Conservation (phyloP, 2,329 filamentous ascomycete genomes). For the Aspergillus hortae region DNA sequence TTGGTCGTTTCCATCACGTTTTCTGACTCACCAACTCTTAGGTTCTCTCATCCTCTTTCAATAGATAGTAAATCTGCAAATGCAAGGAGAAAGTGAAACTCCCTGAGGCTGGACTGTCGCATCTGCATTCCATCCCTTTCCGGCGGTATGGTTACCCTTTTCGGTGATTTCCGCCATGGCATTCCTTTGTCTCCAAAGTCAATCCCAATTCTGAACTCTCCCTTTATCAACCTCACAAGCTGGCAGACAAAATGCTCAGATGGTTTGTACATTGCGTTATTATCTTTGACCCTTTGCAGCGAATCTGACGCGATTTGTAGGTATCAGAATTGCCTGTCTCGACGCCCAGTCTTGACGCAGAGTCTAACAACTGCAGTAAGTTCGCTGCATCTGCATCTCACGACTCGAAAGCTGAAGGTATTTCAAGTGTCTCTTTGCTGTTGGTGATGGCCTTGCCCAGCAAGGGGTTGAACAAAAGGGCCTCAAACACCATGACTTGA, state of each 20-base stretch:
- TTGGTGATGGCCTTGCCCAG: constrained; percentile 15
- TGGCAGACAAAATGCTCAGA: not conserved
- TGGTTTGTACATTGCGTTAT: not conserved
- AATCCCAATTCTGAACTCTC: no score
- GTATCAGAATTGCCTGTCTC: constrained; percentile 13
- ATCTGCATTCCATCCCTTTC: not conserved
- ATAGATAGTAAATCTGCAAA: no score
- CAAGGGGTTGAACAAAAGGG: constrained; percentile 13
- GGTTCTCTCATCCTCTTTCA: no score
- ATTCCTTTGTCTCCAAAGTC: not conserved
- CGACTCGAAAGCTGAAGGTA: not conserved
- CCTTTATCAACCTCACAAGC: no score
- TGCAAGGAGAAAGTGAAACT: no score
- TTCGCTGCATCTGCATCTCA: not conserved
- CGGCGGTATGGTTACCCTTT: not conserved
- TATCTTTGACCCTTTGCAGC: no score
- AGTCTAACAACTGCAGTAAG: constrained; percentile 14
- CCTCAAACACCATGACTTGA: constrained; percentile 10
- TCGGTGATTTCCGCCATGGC: not conserved
- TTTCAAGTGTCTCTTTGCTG: constrained; percentile 10
- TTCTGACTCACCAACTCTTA: no score
- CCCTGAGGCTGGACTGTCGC: not conserved
- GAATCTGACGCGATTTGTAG: not conserved
- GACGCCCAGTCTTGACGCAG: constrained; percentile 14
- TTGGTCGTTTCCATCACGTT: no score